Conservation (phyloP, 306 rosid genomes). For the Nissolia schottii region DNA sequence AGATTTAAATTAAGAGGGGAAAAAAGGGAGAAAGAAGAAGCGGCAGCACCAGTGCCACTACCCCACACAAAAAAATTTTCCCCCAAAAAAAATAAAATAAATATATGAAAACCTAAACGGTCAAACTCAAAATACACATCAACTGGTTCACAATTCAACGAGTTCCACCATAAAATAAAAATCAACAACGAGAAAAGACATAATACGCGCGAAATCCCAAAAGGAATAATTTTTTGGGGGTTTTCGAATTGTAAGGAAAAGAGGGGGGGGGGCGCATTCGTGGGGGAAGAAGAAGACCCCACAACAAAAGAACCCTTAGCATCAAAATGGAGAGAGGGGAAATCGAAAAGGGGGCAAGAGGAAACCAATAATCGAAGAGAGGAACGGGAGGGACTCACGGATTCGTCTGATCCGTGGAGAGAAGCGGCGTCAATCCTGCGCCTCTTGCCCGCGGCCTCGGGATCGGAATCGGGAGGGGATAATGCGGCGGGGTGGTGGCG, state of each 20-base stretch:
- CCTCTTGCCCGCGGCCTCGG: constrained; percentile 45
- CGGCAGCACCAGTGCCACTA: neutral
- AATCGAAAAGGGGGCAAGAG: neutral
- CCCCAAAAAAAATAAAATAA: constrained; percentile 24
- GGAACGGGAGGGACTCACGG: constrained; percentile 36
- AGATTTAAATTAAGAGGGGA: constrained; percentile 31
- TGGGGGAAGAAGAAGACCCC: neutral
- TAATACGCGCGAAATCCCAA: constrained; percentile 57
- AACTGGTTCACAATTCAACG: constrained; percentile 37
- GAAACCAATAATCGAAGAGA: neutral
- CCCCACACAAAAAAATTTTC: constrained; percentile 41
- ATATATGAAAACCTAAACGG: constrained; percentile 59
- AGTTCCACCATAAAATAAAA: constrained; percentile 23
- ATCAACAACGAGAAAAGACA: neutral
- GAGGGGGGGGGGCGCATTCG: no score
- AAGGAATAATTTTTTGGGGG: constrained; percentile 2
- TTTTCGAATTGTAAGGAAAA: neutral
- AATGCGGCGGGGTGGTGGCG: constrained; percentile 43
- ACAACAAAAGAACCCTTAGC: neutral
- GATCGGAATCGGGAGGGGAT: constrained; percentile 40
- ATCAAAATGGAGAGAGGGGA: neutral
- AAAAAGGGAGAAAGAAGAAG: constrained; percentile 25
- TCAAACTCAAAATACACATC: constrained; percentile 48
- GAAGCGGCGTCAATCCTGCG: constrained; percentile 43
- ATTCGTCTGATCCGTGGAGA: constrained; percentile 41